phyloP scores from a whole-genome alignment of 176 grass and related monocot species.

The Aegilops umbellulata region DNA sequence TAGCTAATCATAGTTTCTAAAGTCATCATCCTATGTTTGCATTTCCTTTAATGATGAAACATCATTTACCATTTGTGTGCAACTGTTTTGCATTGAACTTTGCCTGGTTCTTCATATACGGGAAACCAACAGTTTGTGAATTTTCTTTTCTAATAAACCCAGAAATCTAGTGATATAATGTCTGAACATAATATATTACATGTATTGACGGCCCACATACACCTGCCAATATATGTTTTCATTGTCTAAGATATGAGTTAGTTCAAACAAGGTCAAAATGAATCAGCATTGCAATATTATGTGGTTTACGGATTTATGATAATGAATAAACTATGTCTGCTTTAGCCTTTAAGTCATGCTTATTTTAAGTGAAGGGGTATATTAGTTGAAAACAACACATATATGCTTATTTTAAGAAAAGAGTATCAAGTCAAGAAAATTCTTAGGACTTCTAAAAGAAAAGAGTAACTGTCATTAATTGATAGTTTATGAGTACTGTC shows the following conservation, averaged over 20 bases:
- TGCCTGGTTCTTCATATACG: not conserved
- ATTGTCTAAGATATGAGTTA: not conserved
- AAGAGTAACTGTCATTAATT: not conserved
- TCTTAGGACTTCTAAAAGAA: not conserved
- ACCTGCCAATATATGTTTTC: not conserved
- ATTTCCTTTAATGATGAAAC: not conserved
- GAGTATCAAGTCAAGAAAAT: not conserved
- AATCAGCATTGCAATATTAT: not conserved
- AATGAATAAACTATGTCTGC: not conserved
- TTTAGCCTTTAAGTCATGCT: too few relatives aligned
- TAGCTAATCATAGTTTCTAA: not conserved
- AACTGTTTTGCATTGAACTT: not conserved
- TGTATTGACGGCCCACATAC: not conserved
- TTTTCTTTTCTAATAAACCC: not conserved
- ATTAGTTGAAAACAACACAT: not conserved
- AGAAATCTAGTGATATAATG: not conserved
- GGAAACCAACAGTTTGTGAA: not conserved
- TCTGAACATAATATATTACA: too few relatives aligned
- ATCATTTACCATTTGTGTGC: not conserved
- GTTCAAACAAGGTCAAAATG: not conserved
- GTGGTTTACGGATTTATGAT: not conserved
- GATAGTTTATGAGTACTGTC: not conserved
- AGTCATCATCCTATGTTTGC: not conserved
- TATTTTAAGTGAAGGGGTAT: not conserved
- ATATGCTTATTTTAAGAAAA: not conserved